Conservation (phyloP, 2,329 filamentous ascomycete genomes). For the Fusarium multiceps region DNA sequence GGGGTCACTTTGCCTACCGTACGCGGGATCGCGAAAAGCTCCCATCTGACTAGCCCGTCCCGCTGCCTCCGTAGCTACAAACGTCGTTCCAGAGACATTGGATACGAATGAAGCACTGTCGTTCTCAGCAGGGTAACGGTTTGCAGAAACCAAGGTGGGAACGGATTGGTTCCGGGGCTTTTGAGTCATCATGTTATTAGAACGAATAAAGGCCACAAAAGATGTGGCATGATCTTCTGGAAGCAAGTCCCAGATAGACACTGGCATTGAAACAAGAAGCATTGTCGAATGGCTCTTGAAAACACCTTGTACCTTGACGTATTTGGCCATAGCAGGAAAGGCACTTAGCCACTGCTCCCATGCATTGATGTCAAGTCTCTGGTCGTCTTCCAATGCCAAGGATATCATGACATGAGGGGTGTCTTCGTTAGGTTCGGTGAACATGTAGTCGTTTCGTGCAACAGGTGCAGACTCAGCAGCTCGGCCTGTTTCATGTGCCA, state of each 20-base stretch:
- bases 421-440: slow-evolving; percentile 63
- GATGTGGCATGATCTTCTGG: slow-evolving; percentile 68
- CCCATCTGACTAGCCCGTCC: slow-evolving; percentile 36
- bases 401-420: slow-evolving; percentile 71
- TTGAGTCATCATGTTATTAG: slow-evolving; percentile 62
- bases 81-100: slow-evolving; percentile 50
- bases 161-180: slow-evolving; percentile 40
- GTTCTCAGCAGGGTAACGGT: slow-evolving; percentile 36
- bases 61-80: slow-evolving; percentile 47
- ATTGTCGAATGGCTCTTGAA: slow-evolving; percentile 72
- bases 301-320: slow-evolving; percentile 70
- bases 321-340: slow-evolving; percentile 68
- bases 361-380: slow-evolving; percentile 66
- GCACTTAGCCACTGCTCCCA: slow-evolving; percentile 68
- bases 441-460: slow-evolving; percentile 45
- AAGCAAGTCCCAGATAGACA: slow-evolving; percentile 69
- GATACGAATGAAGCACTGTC: slow-evolving; percentile 49
- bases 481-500: slow-evolving; percentile 41
- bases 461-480: slow-evolving; percentile 41
- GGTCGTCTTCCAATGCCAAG: slow-evolving; percentile 67
- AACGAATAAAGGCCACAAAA: slow-evolving; percentile 69
- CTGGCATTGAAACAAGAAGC: slow-evolving; percentile 67
- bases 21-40: slow-evolving; percentile 37
- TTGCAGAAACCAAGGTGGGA: slow-evolving; percentile 41
- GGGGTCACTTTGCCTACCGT: slow-evolving; percentile 27